These are phyloP conservation scores for Cryptococcus amylolentus DNA, from an alignment of 1,284 basidiomycete genomes.

Conservation along the genomic window DNA sequence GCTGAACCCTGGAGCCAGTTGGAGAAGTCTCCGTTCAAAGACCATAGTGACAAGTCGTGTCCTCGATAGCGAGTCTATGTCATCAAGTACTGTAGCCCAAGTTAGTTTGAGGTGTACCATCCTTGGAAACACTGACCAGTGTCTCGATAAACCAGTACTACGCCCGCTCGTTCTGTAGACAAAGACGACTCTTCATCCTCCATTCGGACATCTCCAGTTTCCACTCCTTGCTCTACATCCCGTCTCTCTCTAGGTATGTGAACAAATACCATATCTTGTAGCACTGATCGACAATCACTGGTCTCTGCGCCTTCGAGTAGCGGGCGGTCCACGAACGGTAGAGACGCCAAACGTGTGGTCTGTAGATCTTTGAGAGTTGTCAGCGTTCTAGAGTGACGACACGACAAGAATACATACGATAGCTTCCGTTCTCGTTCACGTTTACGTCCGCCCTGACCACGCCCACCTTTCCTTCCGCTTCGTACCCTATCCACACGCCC, in stretches of 20 bases:
- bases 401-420: constrained; percentile 19
- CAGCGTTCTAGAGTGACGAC: background rate
- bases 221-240: background rate
- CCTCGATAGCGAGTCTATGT: background rate
- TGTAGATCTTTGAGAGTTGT: constrained; percentile 19
- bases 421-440: constrained; percentile 20
- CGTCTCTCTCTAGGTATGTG: background rate
- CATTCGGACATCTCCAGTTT: background rate
- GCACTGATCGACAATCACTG: background rate
- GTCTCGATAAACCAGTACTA: constrained; percentile 13
- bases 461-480: constrained; percentile 21
- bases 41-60: constrained; percentile 6
- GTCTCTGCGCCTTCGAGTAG: background rate
- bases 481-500: constrained; percentile 38
- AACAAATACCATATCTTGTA: constrained; percentile 22
- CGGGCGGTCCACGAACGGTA: constrained; percentile 16
- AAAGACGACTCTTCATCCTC: constrained; percentile 1
- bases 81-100: background rate
- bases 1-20: constrained; percentile 18
- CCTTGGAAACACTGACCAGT: constrained; percentile 1
- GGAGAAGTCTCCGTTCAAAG: constrained; percentile 15
- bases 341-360: constrained; percentile 29
- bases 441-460: constrained; percentile 35
- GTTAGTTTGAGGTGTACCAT: background rate
- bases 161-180: constrained; percentile 6